Base-by-base conservation (phyloP, 805 yeast genomes). In the Lipomyces spencermartinsiae region DNA sequence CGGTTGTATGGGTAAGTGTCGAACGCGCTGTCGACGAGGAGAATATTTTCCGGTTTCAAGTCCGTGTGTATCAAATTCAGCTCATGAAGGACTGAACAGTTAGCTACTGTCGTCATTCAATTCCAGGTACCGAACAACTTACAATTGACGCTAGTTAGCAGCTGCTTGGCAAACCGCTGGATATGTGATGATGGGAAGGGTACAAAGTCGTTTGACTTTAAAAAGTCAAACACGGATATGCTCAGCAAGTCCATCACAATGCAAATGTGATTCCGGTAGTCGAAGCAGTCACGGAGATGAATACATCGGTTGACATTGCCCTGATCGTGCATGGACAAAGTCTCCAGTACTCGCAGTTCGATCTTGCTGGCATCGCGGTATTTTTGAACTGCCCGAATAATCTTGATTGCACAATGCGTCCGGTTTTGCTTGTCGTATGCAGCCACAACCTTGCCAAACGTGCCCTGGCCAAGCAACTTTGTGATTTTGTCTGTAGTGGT, bases 171-270 rank as follows among this genome's bases (percentile, higher is more conserved):
- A 68, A 95, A 88, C 1, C 92, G 90, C 80, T 92, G 97, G 51
- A 94, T 89, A 73, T 95, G 99, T 5, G 91, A 85, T 0, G 97
- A 97, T 0, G 98, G 98, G 78, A 93, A 95, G n/a, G 97, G 91
- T 54, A 89, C 84, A 76, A 91, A 92, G 66, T 86, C 86, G 78
- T 94, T 95, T 59, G 86, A 83, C 72, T 93, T 93, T 85, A 93
- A 83, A 73, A 94, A 95, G 79, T 95, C 99, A 78, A 90, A 95
- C 4, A 95, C 84, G 4, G 97, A 90, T 63, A 89, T 89, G 72
- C 93, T 93, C 69, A 92, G 83, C 59, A 94, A 81, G 74, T 93
- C 97, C 0, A 98, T 93, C 1, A 95, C 96, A 64, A 95, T 87
- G 81, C 98, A 93, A 57, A 95, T 92, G 79, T 95, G 99, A 76